Base-by-base conservation (phyloP, 208 protist species). In the Acanthamoeba healyi region DNA sequence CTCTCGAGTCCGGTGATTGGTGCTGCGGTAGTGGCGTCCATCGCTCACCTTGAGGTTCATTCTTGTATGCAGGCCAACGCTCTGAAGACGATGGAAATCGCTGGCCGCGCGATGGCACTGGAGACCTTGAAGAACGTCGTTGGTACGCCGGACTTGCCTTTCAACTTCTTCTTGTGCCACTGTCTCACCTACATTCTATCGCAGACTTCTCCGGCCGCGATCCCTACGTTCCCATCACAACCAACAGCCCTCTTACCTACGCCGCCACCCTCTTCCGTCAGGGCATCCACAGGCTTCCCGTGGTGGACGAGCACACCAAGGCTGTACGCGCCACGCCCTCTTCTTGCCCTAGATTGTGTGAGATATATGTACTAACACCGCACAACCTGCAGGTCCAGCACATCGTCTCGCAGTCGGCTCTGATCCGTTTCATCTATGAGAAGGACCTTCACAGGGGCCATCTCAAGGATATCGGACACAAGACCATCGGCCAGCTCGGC, bases 81-180 rank as follows among this genome's bases (percentile, higher is more conserved):
- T 26, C 87, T 93, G 12, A n/a, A 79, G 63, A 93, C 34, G 26
- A 51, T 94, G 63, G 46, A 94, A 40, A 94, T 94, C 26, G 63
- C 70, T 65, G 90, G 70, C 44, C 63, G 90, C 17, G 90, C 90
- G 34, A 94, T 94, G 46, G 63, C 90, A 42, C 44, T 94, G 19
- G 90, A 94, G 90, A 32, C 70, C 15, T 32, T 94, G 44, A 63
- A 70, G 49, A 84, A 94, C 72, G 90, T 94, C 24, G 49, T 94
- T 17, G 49, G 87, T 93, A 81, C 3, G 6, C 26, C 10, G 0
- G 40, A 34, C 26, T 34, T 51, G 42, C 24, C 67, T 44, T 79
- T 77, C 22, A 15, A 51, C n/a, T 5, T n/a, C 17, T 40, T 54
- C 54, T 79, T 77, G 12, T 93, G 1, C 42, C n/a, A n/a, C 0